These are phyloP conservation scores for Trichosanthes truncata DNA, from an alignment of 306 rosid genomes.

Conservation along the genomic window DNA sequence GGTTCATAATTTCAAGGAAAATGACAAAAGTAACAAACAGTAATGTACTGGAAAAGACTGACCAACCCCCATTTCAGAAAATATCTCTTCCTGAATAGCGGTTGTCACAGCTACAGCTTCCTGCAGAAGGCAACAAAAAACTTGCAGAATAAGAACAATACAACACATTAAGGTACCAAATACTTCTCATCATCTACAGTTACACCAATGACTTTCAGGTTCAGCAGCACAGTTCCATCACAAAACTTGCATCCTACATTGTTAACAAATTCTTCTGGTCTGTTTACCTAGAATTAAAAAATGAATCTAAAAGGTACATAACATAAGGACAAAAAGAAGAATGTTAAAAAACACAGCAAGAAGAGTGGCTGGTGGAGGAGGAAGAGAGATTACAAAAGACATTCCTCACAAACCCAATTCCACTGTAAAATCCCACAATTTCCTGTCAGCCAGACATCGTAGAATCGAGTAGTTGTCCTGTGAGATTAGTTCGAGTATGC, in stretches of 20 bases:
- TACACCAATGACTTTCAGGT: background rate
- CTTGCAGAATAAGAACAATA: background rate
- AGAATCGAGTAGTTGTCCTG: background rate
- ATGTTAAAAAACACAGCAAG: background rate
- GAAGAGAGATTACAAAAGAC: background rate
- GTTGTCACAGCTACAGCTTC: constrained; percentile 89
- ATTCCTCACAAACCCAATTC: background rate
- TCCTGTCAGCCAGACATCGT: background rate
- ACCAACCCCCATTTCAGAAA: constrained; percentile 84
- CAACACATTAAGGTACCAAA: background rate
- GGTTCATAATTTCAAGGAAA: background rate
- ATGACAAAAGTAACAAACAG: background rate
- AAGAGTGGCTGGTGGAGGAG: background rate
- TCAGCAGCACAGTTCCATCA: background rate
- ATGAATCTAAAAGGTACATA: background rate
- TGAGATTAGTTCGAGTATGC: background rate
- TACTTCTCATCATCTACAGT: background rate
- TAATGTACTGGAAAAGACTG: constrained; percentile 11
- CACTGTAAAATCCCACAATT: background rate
- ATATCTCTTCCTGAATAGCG: constrained; percentile 73
- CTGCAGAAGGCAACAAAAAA: constrained; percentile 28
- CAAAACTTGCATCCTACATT: background rate
- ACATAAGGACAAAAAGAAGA: background rate
- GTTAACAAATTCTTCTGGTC: background rate
- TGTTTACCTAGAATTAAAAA: background rate